Percentiles rank a stretch among this genome's conserved stretches.
Evolutionary conservation across 2,329 filamentous ascomycete species (phyloP).

Genomic region (Epicoccum sorghinum): DNA sequence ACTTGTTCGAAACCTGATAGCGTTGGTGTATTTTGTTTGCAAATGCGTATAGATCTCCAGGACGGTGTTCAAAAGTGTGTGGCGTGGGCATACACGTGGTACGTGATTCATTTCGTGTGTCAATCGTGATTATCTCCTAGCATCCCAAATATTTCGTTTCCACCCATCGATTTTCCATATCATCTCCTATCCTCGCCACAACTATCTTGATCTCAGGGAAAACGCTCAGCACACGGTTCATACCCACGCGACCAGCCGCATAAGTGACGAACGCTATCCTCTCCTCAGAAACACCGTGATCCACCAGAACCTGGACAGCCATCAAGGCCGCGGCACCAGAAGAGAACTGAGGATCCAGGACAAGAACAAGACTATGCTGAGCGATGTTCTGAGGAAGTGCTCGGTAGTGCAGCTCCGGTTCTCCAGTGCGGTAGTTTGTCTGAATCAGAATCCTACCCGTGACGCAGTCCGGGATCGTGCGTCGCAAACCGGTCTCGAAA

Average conservation of each 20-base stretch:
- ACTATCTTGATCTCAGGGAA: constrained; percentile 89
- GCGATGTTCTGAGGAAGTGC: constrained; percentile 75
- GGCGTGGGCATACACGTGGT: too few species aligned
- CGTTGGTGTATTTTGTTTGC: too few species aligned
- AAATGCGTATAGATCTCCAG: too few species aligned
- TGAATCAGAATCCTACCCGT: constrained; percentile 91
- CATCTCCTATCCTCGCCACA: constrained; percentile 79
- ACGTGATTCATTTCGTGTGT: not conserved
- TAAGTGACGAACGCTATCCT: constrained; percentile 93
- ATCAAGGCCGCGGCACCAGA: constrained; percentile 86
- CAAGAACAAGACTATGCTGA: constrained; percentile 77
- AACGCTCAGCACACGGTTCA: constrained; percentile 85
- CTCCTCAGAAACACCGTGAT: constrained; percentile 85
- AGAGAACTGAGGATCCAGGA: constrained; percentile 94
- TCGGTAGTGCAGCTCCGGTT: constrained; percentile 91
- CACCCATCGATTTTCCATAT: constrained; percentile 86
- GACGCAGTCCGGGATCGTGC: constrained; percentile 90
- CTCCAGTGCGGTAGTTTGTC: constrained; percentile 71
- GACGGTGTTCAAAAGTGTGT: too few species aligned
- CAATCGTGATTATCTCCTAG: constrained; percentile 47
- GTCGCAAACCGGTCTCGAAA: constrained; percentile 84
- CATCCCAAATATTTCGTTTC: constrained; percentile 92
- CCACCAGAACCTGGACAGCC: constrained; percentile 93
- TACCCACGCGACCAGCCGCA: constrained; percentile 80
- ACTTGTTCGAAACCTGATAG: too few species aligned